phyloP scores from a whole-genome alignment of 306 rosid genomes.

The Malus orientalis region DNA sequence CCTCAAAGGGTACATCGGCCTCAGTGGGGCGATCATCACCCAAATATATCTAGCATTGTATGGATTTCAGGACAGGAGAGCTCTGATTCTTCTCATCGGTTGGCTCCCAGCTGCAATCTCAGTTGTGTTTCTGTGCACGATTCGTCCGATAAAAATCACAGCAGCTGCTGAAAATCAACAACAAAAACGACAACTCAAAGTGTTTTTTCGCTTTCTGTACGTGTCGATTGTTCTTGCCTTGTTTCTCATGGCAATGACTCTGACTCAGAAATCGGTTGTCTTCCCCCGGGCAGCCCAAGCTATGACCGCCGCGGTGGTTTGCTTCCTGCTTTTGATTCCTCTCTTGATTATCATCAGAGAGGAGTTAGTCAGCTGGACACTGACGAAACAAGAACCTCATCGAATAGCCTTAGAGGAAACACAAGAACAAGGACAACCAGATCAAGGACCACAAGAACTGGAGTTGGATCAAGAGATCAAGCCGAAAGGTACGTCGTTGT shows the following conservation, averaged over 20 bases:
- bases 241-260: slow-evolving; percentile 25
- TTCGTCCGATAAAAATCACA: slow-evolving; percentile 11
- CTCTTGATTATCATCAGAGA: slow-evolving; percentile 3
- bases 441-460: no score
- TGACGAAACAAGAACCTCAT: neutral
- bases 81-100: slow-evolving; percentile 24
- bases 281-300: neutral
- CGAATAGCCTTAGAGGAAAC: neutral
- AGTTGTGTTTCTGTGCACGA: slow-evolving; percentile 5
- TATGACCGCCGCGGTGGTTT: neutral
- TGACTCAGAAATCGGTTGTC: neutral
- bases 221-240: slow-evolving; percentile 23
- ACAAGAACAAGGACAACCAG: no score
- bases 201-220: slow-evolving; percentile 25
- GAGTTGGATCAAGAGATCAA: neutral
- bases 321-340: slow-evolving; percentile 25
- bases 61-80: slow-evolving; percentile 11
- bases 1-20: slow-evolving; percentile 52
- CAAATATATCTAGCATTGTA: slow-evolving; percentile 23
- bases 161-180: neutral
- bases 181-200: neutral
- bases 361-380: slow-evolving; percentile 13
- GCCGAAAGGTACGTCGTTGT: slow-evolving; percentile 3
- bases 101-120: slow-evolving; percentile 29
- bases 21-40: slow-evolving; percentile 31